These are phyloP conservation scores for Fusarium globosum DNA, from an alignment of 2,329 filamentous ascomycete genomes.

Conservation along the genomic window DNA sequence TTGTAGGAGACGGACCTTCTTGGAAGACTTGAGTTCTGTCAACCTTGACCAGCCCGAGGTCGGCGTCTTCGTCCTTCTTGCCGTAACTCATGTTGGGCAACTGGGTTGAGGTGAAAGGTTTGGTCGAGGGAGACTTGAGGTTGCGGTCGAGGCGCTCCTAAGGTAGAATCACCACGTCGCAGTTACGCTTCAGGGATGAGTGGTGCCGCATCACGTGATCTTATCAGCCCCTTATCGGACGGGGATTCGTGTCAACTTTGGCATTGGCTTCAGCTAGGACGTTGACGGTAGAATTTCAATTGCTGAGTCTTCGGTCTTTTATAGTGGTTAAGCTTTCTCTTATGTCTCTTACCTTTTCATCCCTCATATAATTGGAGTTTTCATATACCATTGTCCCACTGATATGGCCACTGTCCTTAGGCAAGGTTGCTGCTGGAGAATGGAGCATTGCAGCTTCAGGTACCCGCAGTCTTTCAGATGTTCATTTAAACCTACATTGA, in stretches of 20 bases:
- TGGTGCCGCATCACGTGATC: slow-evolving; percentile 50
- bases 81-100: slow-evolving; percentile 87
- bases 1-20: slow-evolving; percentile 76
- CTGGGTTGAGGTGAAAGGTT: slow-evolving; percentile 46
- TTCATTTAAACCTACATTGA: neutral
- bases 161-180: slow-evolving; percentile 54
- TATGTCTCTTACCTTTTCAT: neutral
- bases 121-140: slow-evolving; percentile 50
- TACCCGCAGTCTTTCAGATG: neutral
- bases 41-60: slow-evolving; percentile 93
- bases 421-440: slow-evolving; percentile 1
- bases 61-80: slow-evolving; percentile 99
- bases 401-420: neutral
- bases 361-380: neutral
- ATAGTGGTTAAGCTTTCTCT: neutral
- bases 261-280: neutral
- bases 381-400: neutral
- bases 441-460: slow-evolving; percentile 13
- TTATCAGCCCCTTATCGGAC: slow-evolving; percentile 45
- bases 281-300: neutral
- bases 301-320: neutral
- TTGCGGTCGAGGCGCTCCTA: slow-evolving; percentile 45
- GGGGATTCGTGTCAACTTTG: slow-evolving; percentile 45
- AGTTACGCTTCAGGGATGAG: slow-evolving; percentile 48
- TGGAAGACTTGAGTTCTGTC: slow-evolving; percentile 98